A percentile compares a stretch with the other conserved stretches of the same genome.
phyloP scores from a whole-genome alignment of 345 rosid genomes.

The Populus pruinosa region DNA sequence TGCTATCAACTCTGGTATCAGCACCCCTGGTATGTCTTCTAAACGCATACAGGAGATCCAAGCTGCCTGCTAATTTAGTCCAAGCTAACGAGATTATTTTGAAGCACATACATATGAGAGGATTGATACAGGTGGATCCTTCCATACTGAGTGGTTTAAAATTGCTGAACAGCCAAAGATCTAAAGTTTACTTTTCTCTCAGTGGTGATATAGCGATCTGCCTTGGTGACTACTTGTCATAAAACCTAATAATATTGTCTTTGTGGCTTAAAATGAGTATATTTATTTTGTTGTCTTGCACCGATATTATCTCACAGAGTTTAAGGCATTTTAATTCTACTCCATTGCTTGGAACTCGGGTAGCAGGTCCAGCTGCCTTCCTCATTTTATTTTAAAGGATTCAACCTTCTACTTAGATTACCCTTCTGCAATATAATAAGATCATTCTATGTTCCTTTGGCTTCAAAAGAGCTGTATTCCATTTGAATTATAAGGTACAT shows the following conservation, averaged over 20 bases:
- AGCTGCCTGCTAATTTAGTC: slow-evolving; percentile 31
- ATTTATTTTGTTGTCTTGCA: neutral
- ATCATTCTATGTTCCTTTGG: neutral
- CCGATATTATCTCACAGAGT: neutral
- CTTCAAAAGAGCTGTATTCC: neutral
- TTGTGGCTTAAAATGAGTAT: neutral
- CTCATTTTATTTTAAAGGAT: neutral
- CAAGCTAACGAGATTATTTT: slow-evolving; percentile 33
- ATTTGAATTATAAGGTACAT: neutral
- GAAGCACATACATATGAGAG: slow-evolving; percentile 32
- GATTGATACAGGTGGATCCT: slow-evolving; percentile 24
- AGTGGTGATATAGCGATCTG: neutral
- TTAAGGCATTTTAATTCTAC: neutral
- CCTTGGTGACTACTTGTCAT: neutral
- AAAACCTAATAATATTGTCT: slow-evolving; percentile 17
- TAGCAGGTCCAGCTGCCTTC: neutral
- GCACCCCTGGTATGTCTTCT: slow-evolving; percentile 30
- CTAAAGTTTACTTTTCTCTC: slow-evolving; percentile 2
- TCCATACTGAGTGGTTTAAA: slow-evolving; percentile 36
- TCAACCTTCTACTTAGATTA: neutral
- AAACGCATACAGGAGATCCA: slow-evolving; percentile 32
- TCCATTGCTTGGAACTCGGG: neutral
- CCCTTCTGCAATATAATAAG: neutral
- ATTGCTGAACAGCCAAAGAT: slow-evolving; percentile 23
- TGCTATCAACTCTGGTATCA: slow-evolving; percentile 28